Base-by-base conservation (phyloP, 495 filamentous ascomycete species). In the Penicillium cataractarum region DNA sequence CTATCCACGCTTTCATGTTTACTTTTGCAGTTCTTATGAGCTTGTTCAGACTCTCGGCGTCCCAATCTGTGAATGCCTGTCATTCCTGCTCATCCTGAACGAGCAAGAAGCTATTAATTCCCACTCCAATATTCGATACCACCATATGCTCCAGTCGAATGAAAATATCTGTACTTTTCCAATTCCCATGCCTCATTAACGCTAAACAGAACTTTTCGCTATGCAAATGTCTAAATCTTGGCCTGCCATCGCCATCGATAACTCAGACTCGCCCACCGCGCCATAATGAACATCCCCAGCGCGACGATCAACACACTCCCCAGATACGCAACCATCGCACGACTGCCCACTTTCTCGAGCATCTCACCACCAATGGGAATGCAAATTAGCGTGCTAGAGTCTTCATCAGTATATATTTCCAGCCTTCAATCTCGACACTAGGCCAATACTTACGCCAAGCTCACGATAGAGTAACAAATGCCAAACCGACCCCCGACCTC, bases 401-500 rank as follows among this genome's bases (percentile, higher is more conserved):
- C 42, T 24, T 24, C 6, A 57, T 31, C 12, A 35, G n/a, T 10
- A 57, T 15, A 42, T 17, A 3, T 21, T 10, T 6, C n/a, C 17
- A 17, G 2, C 12, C 29, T 13, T 27, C 15, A 19, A 29, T 49
- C 2, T 29, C 6, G 17, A 21, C 7, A 39, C 8, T 37, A 17
- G n/a, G 48, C 32, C 50, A 17, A 55, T 32, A 71, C 77, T 61
- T 60, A 79, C 77, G 86, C 86, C 60, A 90, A 70, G 35, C 84
- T 86, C 9, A 88, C 88, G n/a, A 90, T 64, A 0, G 82, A 84
- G 66, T 90, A 91, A 56, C 82, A 83, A 0, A 86, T 87, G 1
- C 86, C 89, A 68, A 89, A 91, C 54, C 85, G 85, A 61, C 85
- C 78, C 10, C 88, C 88, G 51, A 87, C 89, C 50, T 88, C 74